Conservation (phyloP, 2,329 filamentous ascomycete genomes). For the Didymella segeticola region DNA sequence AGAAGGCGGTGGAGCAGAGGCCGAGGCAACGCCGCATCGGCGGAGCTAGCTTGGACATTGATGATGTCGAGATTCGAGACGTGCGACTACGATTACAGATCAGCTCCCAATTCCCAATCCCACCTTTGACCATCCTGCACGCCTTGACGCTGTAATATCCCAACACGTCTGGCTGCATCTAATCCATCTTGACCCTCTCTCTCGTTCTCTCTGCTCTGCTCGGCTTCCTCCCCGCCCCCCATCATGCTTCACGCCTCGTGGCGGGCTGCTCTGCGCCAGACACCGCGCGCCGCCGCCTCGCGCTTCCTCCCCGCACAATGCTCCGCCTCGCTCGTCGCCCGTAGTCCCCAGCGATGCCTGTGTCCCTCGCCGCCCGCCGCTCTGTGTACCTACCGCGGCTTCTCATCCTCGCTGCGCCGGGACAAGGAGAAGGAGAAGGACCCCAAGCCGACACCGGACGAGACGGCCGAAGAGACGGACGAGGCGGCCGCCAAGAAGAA, state of each 20-base stretch:
- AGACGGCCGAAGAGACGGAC: constrained; percentile 49
- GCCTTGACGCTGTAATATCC: no score
- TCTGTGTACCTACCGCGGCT: constrained; percentile 44
- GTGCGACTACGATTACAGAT: no score
- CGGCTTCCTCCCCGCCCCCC: constrained; percentile 21
- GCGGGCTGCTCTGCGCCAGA: constrained; percentile 65
- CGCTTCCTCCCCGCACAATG: constrained; percentile 41
- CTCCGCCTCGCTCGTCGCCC: constrained; percentile 34
- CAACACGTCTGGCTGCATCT: constrained; percentile 17
- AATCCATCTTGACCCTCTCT: background rate
- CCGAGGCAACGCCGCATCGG: constrained; percentile 4
- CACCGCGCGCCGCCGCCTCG: constrained; percentile 49
- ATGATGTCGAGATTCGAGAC: constrained; percentile 20
- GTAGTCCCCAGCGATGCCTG: constrained; percentile 29
- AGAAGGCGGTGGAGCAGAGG: constrained; percentile 8
- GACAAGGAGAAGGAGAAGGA: constrained; percentile 67
- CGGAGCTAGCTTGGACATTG: constrained; percentile 16
- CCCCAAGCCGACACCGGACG: constrained; percentile 55
- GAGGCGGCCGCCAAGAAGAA: no score
- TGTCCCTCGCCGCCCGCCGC: constrained; percentile 43
- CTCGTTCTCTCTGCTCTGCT: background rate
- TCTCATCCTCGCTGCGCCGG: constrained; percentile 53
- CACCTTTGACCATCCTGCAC: constrained; percentile 15
- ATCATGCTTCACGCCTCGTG: constrained; percentile 70
- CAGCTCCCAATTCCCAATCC: constrained; percentile 11